Base-by-base conservation (phyloP, 352 stramenopile genomes). In the Phytophthora sojae region DNA sequence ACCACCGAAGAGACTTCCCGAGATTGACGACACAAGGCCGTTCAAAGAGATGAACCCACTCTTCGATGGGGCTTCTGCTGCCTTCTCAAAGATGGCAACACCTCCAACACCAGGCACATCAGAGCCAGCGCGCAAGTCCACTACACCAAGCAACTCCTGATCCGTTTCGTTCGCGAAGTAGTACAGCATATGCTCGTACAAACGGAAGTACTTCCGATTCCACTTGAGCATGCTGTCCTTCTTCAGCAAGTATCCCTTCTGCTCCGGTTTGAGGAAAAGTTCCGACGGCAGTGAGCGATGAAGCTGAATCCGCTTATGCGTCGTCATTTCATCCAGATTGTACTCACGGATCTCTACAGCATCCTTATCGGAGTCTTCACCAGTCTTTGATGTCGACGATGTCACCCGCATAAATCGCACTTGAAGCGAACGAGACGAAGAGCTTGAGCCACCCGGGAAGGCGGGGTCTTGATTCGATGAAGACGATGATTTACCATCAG, bases 161-260 rank as follows among this genome's bases (percentile, higher is more conserved):
- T 97, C 90, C 0, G 80, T 83, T 63, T 96, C 88, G n/a, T 81
- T 92, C 17, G 84, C 79, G 57, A 97, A 97, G 68, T 96, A 97
- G 76, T 95, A 97, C 29, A 97, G 61, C 86, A 96, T 96, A 64
- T 93, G 82, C 50, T 94, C 88, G 59, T 95, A 94, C 55, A 97
- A 64, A 7, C 90, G 86, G 58, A 97, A 97, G 64, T 96, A 97
- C 61, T 90, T 90, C 61, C 93, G 90, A 69, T 92, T 93, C 90
- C 90, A 97, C 79, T 96, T 95, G 35, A 97, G 84, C 69, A 95
- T 77, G 50, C 90, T 96, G 76, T 97, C 90, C 47, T 96, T 97
- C 67, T 95, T 94, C 9, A 94, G 70, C 57, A 97, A 44, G 39
- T 90, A 93, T 19, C 89, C 90, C 53, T 94, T 91, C 47, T 94